These are phyloP conservation scores for Saturnispora quitensis DNA, from an alignment of 805 yeast species.

Conservation along the genomic window DNA sequence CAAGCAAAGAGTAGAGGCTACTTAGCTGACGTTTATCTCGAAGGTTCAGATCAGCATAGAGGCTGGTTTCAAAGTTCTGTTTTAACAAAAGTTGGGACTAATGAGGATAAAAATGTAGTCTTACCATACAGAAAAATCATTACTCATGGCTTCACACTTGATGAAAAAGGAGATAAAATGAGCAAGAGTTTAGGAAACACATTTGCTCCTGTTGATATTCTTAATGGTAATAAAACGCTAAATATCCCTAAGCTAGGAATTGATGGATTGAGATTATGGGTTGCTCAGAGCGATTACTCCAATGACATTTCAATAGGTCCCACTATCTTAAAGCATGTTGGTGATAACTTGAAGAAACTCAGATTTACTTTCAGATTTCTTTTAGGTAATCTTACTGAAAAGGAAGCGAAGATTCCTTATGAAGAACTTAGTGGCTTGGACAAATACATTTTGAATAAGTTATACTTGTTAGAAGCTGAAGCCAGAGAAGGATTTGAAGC, in stretches of 20 bases:
- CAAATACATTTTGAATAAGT: slow-evolving; percentile 48
- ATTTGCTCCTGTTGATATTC: slow-evolving; percentile 56
- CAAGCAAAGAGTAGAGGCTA: slow-evolving; percentile 30
- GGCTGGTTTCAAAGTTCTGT: slow-evolving; percentile 98
- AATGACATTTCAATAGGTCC: slow-evolving; percentile 71
- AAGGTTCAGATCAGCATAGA: slow-evolving; percentile 97
- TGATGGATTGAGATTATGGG: slow-evolving; percentile 87
- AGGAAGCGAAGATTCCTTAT: slow-evolving; percentile 28
- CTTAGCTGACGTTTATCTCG: slow-evolving; percentile 79
- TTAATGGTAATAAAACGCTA: slow-evolving; percentile 46
- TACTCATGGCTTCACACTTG: slow-evolving; percentile 92
- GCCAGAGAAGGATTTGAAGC: slow-evolving; percentile 39
- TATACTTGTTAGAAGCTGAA: slow-evolving; percentile 37
- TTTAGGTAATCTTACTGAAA: slow-evolving; percentile 57
- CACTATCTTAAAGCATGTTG: slow-evolving; percentile 62
- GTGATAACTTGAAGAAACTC: slow-evolving; percentile 71
- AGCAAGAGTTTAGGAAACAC: slow-evolving; percentile 88
- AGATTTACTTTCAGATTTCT: slow-evolving; percentile 74
- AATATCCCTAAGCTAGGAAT: slow-evolving; percentile 64
- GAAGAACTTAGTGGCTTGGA: slow-evolving; percentile 42
- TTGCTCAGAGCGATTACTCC: slow-evolving; percentile 81
- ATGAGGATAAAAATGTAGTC: slow-evolving; percentile 21
- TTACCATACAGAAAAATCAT: slow-evolving; percentile 65
- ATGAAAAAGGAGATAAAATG: slow-evolving; percentile 82
- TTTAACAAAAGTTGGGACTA: slow-evolving; percentile 57